Evolutionary conservation across 176 grass and related monocot species (phyloP), one percentile per base, ranked within the genome.

Genomic region (Phyllostachys edulis): DNA sequence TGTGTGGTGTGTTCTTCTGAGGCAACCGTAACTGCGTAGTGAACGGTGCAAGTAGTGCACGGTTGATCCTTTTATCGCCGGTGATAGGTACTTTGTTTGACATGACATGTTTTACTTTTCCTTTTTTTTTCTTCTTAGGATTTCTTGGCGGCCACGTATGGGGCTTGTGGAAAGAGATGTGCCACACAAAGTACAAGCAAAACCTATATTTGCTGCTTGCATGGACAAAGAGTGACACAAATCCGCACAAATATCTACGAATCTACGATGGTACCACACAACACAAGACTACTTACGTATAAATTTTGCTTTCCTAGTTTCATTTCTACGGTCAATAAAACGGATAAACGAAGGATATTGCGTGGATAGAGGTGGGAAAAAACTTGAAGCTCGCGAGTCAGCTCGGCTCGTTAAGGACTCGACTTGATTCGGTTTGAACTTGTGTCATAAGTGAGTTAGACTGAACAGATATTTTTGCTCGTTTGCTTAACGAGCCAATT

Each of bases 131-230:
- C 66, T 42, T 7, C 0, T 75, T 1, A 41, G 20, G 64, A 15
- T 77, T 63, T 77, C 65, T 52, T 69, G 21, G 47, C 21, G 34
- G 34, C 24, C 64, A 56, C 7, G 47, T 11, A 15, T 23, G 24
- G 1, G 80, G 18, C 34, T 55, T 65, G 75, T 79, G 80, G 75
- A 88, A 73, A 0, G 46, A 12, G 57, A 49, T 13, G 75, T 72
- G 34, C 81, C 67, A 72, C 67, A 47, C 13, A 23, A 38, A 51
- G n/a, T 10, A 23, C 26, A 45, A 27, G 40, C 27, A 3, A 56
- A 9, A 39, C 47, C 47, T 5, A 1, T 21, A 20, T 16, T 42
- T 54, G 56, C 47, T 73, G n/a, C 4, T 52, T 41, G 60, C 16
- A 23, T 16, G 18, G 13, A 40, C 17, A 0, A 57, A 34, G 54